A percentile compares a stretch with the other conserved stretches of the same genome.
Evolutionary conservation across 2,329 filamentous ascomycete genomes (phyloP).

Genomic region (Fusarium continuum): DNA sequence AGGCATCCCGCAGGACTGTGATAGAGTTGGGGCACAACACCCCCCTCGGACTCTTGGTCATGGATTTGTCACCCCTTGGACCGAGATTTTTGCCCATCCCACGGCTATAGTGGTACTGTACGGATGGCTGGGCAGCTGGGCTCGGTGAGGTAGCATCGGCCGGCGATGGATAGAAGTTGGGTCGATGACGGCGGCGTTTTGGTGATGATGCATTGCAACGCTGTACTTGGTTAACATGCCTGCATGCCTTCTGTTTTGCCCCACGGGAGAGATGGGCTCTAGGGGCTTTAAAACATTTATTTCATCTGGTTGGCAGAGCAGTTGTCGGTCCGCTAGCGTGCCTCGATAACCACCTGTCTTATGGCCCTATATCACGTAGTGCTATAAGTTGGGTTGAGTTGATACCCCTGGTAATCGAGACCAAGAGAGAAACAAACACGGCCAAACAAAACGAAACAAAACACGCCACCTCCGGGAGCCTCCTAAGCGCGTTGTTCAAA

Average conservation of each 20-base stretch:
- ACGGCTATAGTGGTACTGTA: conserved; percentile 37
- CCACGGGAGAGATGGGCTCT: conserved; percentile 31
- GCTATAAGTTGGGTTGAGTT: conserved; percentile 33
- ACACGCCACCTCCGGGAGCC: conserved; percentile 33
- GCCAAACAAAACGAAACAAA: conserved; percentile 37
- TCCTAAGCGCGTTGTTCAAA: conserved; percentile 15
- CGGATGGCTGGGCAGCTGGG: too few species aligned
- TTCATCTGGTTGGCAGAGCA: conserved; percentile 42
- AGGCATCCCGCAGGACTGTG: conserved; percentile 25
- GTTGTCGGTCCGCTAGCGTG: conserved; percentile 31
- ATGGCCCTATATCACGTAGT: conserved; percentile 41
- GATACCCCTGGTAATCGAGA: conserved; percentile 24
- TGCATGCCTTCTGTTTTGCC: conserved; percentile 26
- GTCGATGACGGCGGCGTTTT: conserved; percentile 27
- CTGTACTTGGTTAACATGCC: conserved; percentile 34
- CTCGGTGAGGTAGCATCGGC: conserved; percentile 38
- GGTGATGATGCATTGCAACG: conserved; percentile 40
- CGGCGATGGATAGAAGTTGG: conserved; percentile 27
- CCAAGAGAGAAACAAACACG: conserved; percentile 26
- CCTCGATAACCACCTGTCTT: conserved; percentile 41
- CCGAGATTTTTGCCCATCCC: conserved; percentile 22
- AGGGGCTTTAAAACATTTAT: conserved; percentile 36
- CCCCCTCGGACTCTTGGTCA: conserved; percentile 36
- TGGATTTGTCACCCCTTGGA: conserved; percentile 38
- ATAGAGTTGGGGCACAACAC: conserved; percentile 22